Percentiles rank a stretch among this genome's conserved stretches.
These are phyloP conservation scores for Pseudocercospora fijiensis DNA, from an alignment of 2,329 filamentous ascomycete species.

Conservation along the genomic window DNA sequence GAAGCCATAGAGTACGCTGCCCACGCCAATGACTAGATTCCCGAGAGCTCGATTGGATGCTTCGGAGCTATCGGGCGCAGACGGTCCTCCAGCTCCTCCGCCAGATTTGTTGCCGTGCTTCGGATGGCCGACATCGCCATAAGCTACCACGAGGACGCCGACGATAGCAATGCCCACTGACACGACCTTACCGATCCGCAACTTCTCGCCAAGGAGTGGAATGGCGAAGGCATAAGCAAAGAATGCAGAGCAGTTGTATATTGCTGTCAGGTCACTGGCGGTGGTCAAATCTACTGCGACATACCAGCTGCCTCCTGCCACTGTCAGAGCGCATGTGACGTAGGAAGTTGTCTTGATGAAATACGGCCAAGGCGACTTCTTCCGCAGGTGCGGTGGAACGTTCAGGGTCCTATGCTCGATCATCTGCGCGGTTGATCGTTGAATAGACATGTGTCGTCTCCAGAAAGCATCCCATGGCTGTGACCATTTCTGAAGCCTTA, in stretches of 20 bases:
- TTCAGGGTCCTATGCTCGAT: constrained; percentile 76
- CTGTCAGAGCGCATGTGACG: constrained; percentile 79
- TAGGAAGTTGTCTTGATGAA: constrained; percentile 76
- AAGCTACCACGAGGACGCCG: constrained; percentile 92
- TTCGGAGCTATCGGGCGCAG: constrained; percentile 50
- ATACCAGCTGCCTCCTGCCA: constrained; percentile 94
- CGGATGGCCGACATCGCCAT: constrained; percentile 65
- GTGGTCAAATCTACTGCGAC: constrained; percentile 91
- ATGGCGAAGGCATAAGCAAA: constrained; percentile 98
- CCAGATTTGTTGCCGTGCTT: constrained; percentile 58
- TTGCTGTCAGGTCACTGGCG: constrained; percentile 89
- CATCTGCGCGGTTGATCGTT: constrained; percentile 75
- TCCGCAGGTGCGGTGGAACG: constrained; percentile 51
- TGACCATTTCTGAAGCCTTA: constrained; percentile 75
- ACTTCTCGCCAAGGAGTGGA: constrained; percentile 78
- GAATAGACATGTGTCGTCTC: constrained; percentile 65
- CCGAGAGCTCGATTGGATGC: constrained; percentile 71
- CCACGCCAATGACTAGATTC: constrained; percentile 87
- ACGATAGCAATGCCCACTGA: constrained; percentile 83
- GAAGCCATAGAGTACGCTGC: constrained; percentile 89
- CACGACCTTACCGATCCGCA: constrained; percentile 79
- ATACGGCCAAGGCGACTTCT: constrained; percentile 64
- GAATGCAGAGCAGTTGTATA: constrained; percentile 99
- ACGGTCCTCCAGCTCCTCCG: constrained; percentile 51
- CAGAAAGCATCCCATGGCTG: constrained; percentile 83